Evolutionary conservation across 2,329 filamentous ascomycete species (phyloP).

Genomic region (Fusarium drepaniforme): DNA sequence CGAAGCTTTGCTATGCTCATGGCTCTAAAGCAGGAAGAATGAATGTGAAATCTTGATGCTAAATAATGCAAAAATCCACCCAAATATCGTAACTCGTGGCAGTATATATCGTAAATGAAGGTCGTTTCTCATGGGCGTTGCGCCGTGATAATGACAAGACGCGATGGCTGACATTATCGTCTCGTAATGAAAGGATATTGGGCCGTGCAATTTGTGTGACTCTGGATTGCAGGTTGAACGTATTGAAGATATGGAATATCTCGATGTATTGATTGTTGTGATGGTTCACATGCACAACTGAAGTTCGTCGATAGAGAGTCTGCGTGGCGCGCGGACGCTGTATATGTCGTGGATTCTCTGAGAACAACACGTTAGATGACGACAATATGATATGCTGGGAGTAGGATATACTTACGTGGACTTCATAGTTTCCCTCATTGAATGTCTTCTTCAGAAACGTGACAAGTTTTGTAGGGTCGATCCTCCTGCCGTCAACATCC

Average conservation of each 20-base stretch:
- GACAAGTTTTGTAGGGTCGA: constrained; percentile 6
- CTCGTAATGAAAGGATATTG: neutral
- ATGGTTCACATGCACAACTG: constrained; percentile 3
- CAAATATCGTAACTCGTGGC: neutral
- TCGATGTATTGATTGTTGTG: neutral
- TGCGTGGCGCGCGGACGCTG: constrained; percentile 9
- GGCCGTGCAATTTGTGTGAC: neutral
- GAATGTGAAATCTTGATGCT: neutral
- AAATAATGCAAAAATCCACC: neutral
- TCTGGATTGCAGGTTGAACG: neutral
- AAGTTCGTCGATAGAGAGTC: constrained; percentile 1
- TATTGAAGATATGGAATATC: neutral
- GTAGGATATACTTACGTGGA: neutral
- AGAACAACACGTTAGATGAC: neutral
- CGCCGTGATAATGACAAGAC: neutral
- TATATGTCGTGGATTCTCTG: constrained; percentile 15
- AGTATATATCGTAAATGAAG: neutral
- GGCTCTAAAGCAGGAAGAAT: neutral
- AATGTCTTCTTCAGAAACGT: constrained; percentile 1
- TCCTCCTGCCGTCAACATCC: neutral
- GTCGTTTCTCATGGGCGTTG: neutral
- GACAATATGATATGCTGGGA: neutral
- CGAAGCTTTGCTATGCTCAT: neutral
- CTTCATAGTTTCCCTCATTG: constrained; percentile 9
- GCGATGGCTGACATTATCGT: neutral